Evolutionary conservation across 225 moss, liverwort and hornwort genomes (phyloP), one percentile per base, ranked within the genome.

Genomic region (Takakia lepidozioides): DNA sequence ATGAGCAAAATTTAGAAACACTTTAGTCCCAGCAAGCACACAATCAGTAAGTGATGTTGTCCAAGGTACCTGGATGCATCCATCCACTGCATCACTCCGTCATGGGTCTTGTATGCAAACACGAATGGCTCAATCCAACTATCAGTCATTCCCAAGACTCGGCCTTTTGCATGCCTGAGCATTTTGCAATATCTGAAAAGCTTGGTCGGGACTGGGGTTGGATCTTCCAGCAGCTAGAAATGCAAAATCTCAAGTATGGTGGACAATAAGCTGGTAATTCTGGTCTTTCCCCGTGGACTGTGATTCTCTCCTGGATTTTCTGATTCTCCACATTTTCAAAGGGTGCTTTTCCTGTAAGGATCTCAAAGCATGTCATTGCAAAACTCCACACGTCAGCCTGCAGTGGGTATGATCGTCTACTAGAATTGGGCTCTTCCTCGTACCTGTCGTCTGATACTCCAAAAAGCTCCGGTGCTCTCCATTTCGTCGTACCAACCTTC

Each of bases 371-470:
- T 40, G 50, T 27, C 10, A 69, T 21, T n/a, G 38, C 62, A 22
- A 69, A 69, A 21, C 68, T 69, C 68, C 57, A 69, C 7, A 57
- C 1, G 37, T 69, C 68, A 13, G 32, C 61, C 28, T 32, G 61
- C 10, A 14, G 28, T 11, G 61, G 56, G n/a, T 49, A 10, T 14
- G n/a, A n/a, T n/a, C n/a, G n/a, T n/a, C n/a, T n/a, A n/a, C n/a
- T n/a, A n/a, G n/a, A n/a, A n/a, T n/a, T n/a, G n/a, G n/a, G n/a
- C 19, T 28, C 0, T 37, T 36, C 42, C 32, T 24, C 5, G 3
- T 4, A 2, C 1, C 1, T 5, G 26, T 17, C 29, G 29, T 38
- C 43, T 45, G n/a, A n/a, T n/a, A n/a, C 0, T 2, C 15, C 50
- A 27, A 57, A 64, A 18, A 64, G n/a, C 23, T 62, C 57, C 1